phyloP scores from a whole-genome alignment of 768 basidiomycete genomes.

The Mycena latifolia region DNA sequence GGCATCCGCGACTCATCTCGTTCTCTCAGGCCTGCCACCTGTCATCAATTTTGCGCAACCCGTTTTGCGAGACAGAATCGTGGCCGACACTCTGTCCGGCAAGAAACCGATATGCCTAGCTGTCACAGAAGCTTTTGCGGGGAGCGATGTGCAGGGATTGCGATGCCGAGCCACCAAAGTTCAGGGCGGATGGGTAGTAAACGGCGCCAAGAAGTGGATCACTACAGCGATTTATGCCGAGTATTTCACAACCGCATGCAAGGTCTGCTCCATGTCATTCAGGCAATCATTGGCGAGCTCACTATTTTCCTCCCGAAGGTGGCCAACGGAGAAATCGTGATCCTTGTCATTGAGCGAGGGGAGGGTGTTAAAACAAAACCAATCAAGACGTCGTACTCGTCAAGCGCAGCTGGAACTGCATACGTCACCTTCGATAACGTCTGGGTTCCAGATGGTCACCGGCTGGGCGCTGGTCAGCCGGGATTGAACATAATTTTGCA shows the following conservation, averaged over 20 bases:
- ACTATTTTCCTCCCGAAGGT: neutral
- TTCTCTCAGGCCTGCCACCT: constrained; percentile 74
- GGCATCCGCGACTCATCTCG: neutral
- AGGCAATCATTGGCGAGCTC: neutral
- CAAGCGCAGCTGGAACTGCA: constrained; percentile 82
- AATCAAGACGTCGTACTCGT: constrained; percentile 88
- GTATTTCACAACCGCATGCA: constrained; percentile 7
- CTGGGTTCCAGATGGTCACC: constrained; percentile 87
- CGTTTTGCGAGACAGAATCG: constrained; percentile 64
- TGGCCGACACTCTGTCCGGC: constrained; percentile 76
- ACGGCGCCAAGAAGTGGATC: constrained; percentile 56
- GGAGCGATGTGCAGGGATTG: constrained; percentile 84
- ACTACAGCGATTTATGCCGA: constrained; percentile 19
- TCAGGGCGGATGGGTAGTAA: constrained; percentile 88
- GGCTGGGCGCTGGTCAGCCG: constrained; percentile 80
- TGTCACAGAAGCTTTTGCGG: constrained; percentile 91
- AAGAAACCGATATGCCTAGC: constrained; percentile 88
- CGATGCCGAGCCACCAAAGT: constrained; percentile 81
- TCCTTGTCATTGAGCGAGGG: constrained; percentile 86
- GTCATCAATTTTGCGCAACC: constrained; percentile 85
- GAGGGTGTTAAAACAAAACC: constrained; percentile 87
- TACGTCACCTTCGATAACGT: constrained; percentile 84
- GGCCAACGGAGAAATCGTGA: constrained; percentile 68
- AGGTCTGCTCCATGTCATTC: neutral
- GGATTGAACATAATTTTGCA: constrained; percentile 46